A percentile compares a stretch with the other conserved stretches of the same genome.
Conservation (phyloP, 805 yeast genomes). For the Lachancea sp. region DNA sequence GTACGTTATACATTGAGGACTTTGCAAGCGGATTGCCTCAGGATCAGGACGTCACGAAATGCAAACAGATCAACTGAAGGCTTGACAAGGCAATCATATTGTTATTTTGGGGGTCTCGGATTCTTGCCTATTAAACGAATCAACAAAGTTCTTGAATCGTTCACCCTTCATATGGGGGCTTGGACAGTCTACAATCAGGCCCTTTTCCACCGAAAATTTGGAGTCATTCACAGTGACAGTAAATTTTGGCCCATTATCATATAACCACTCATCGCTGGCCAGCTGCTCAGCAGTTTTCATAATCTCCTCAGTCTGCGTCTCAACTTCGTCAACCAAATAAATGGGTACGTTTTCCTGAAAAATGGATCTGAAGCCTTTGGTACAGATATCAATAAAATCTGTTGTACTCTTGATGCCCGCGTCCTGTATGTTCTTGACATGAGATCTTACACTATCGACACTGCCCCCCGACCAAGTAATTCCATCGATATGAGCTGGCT, state of each 20-base stretch:
- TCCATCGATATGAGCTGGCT: slow-evolving; percentile 39
- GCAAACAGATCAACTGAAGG: slow-evolving; percentile 45
- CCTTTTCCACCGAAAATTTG: slow-evolving; percentile 47
- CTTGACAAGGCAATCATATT: not conserved
- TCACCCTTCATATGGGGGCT: slow-evolving; percentile 12
- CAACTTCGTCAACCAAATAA: slow-evolving; percentile 24
- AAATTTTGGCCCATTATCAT: slow-evolving; percentile 72
- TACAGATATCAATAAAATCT: slow-evolving; percentile 27
- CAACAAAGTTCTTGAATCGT: slow-evolving; percentile 16
- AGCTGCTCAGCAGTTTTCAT: slow-evolving; percentile 37
- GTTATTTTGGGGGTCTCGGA: not conserved
- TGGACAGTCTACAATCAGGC: slow-evolving; percentile 26
- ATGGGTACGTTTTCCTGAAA: slow-evolving; percentile 25
- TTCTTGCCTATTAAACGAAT: not conserved
- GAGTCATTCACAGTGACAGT: slow-evolving; percentile 40
- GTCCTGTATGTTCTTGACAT: slow-evolving; percentile 58
- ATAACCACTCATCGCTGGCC: slow-evolving; percentile 65
- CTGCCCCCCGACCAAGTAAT: slow-evolving; percentile 42
- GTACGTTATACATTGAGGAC: slow-evolving; percentile 71
- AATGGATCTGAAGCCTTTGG: slow-evolving; percentile 20
- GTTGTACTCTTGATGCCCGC: slow-evolving; percentile 38
- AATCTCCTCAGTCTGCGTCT: slow-evolving; percentile 37
- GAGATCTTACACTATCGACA: slow-evolving; percentile 73
- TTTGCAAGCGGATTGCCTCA: slow-evolving; percentile 82
- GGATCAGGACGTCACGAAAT: slow-evolving; percentile 57